Evolutionary conservation across 2,329 filamentous ascomycete genomes (phyloP), one percentile per base, ranked within the genome.

Genomic region (Pezicula rhizophila): DNA sequence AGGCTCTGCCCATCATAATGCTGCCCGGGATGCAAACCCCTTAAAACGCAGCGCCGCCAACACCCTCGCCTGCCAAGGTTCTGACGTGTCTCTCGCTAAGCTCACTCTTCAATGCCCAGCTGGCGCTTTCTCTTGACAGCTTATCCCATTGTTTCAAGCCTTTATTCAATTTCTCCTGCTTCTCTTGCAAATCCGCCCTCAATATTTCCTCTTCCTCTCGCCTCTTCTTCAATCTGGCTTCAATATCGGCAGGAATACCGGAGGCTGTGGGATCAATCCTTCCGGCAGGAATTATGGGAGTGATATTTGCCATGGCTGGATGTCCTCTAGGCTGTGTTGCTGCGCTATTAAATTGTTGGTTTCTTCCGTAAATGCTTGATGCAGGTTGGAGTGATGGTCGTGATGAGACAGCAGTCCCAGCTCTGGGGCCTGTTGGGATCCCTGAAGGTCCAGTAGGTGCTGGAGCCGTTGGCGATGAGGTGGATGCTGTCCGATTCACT

Each of bases 41-140:
- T 49, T 48, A 66, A 45, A 66, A 66, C 2, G 64, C 64, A 42
- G 61, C 62, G 35, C 63, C 61, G 26, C 62, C 62, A 47, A 61
- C 57, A 2, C 63, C 59, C 47, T 66, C 64, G 4, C 64, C 64
- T 46, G 63, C 63, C 45, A 66, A 48, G 45, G 60, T 50, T 41
- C 63, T 52, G 43, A 66, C 60, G 52, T 65, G 63, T 25, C 56
- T 56, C 51, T 64, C 63, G 43, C 62, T 65, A 34, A 65, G 50
- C 20, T 66, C 62, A 17, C 55, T 64, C 34, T 58, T 60, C 34
- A 66, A 48, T 1, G 53, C 60, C 56, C 59, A 59, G 14, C 52
- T 52, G 3, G 48, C 45, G 34, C 56, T 58, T 5, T 64, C 63
- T 17, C 59, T 47, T 17, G 58, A 61, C 33, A 66, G 50, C 34